Conservation (phyloP, 371 early-diverging fungal species). For the Mucor lusitanicus region DNA sequence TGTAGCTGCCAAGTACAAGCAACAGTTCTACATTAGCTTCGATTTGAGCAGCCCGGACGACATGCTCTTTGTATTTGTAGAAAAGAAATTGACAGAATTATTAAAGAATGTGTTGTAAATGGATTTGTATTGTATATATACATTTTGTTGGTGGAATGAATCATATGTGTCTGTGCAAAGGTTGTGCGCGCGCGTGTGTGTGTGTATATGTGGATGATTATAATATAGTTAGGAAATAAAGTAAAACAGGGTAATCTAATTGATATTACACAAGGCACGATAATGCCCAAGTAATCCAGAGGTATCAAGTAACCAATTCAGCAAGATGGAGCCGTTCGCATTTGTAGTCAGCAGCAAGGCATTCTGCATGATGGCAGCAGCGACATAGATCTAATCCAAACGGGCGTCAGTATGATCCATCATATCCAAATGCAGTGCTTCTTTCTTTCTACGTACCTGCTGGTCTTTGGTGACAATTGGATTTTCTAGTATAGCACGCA, state of each 20-base stretch:
- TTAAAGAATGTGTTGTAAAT: constrained; percentile 24
- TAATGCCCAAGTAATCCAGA: constrained; percentile 79
- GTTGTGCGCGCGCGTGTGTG: background rate
- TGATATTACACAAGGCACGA: constrained; percentile 45
- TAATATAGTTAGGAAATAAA: background rate
- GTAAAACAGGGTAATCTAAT: constrained; percentile 8
- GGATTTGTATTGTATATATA: background rate
- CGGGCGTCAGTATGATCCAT: background rate
- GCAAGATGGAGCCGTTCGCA: constrained; percentile 85
- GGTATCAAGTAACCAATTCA: constrained; percentile 91
- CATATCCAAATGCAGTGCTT: background rate
- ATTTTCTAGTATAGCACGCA: constrained; percentile 80
- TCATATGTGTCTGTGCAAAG: background rate
- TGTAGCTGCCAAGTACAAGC: constrained; percentile 39
- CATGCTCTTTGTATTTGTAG: constrained; percentile 45
- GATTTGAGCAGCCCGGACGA: constrained; percentile 40
- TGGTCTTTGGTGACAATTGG: constrained; percentile 50
- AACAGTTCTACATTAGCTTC: constrained; percentile 47
- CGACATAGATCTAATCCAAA: constrained; percentile 62
- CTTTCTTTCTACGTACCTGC: constrained; percentile 11
- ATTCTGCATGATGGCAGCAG: constrained; percentile 82
- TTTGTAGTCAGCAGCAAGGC: constrained; percentile 77
- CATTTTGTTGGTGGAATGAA: background rate
- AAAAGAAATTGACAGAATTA: constrained; percentile 46
- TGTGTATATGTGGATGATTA: constrained; percentile 1